Base-by-base conservation (phyloP, 1,284 basidiomycete species). In the Ustilago hordei region DNA sequence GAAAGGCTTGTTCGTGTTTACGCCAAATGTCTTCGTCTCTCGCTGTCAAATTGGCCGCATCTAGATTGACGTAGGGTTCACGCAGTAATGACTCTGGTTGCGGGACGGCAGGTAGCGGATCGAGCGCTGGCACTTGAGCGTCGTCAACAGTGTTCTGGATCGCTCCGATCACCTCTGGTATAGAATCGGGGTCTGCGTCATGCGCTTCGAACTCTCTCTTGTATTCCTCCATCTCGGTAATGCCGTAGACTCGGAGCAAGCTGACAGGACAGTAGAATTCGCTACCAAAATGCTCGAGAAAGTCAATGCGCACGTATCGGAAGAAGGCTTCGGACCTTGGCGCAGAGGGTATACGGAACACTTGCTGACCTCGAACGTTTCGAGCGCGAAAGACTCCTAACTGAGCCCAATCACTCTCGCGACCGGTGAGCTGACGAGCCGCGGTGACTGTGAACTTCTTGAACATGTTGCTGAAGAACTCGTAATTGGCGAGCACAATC, bases 381-480 rank as follows among this genome's bases (percentile, higher is more conserved):
- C 93, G 93, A 28, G 93, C 95, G 28, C 90, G 89, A 84, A 95
- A 97, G 4, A 90, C 91, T 17, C 94, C 90, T 1, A 90, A 86
- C 48, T 88, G 85, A 35, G 86, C 84, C 89, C 89, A 90, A 39
- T 85, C 81, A 54, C 89, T 88, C 1, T 90, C 91, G 89, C 93
- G 94, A 23, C 89, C 91, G 19, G 91, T 90, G 28, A 90, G 88
- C 41, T 91, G 91, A 85, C 93, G 92, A 6, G 93, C 91, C 2
- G 94, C 93, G 81, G 92, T 93, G 50, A 99, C 92, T 3, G 90
- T 90, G 75, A 99, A 93, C 60, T 95, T 93, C 86, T 94, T 93
- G 88, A 99, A 97, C 58, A 98, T 93, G 11, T 95, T 95, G 80
- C 93, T 95, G 88, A 98, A 99, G 88, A 98, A 98, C 87, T 99